phyloP scores from a whole-genome alignment of 2,329 filamentous ascomycete species.

The Ophiostoma angusticollis region DNA sequence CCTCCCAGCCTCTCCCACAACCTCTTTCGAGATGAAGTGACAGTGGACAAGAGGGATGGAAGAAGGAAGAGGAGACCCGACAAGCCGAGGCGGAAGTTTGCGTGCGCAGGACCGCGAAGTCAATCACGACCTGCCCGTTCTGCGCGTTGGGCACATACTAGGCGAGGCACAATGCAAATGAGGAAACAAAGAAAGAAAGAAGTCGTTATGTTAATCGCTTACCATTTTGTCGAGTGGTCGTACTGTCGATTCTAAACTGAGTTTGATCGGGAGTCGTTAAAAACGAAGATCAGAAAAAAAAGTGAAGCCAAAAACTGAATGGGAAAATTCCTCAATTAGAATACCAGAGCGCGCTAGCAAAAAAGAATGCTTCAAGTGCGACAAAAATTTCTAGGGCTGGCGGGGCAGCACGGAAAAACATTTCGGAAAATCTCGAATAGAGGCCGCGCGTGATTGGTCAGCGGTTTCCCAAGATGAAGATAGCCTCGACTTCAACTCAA shows the following conservation, averaged over 20 bases:
- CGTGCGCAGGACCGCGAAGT: slow-evolving; percentile 9
- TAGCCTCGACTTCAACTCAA: no score
- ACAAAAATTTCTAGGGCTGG: slow-evolving; percentile 13
- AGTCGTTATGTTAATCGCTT: slow-evolving; percentile 36
- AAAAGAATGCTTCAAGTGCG: slow-evolving; percentile 11
- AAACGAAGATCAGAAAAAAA: slow-evolving; percentile 3
- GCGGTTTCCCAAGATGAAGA: neutral
- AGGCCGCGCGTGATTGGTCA: slow-evolving; percentile 5
- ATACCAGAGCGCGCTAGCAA: slow-evolving; percentile 2
- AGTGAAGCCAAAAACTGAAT: neutral
- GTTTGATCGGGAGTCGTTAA: slow-evolving; percentile 17
- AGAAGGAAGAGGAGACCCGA: slow-evolving; percentile 10
- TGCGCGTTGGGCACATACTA: slow-evolving; percentile 14
- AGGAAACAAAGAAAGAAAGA: neutral
- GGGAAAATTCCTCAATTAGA: slow-evolving; percentile 2
- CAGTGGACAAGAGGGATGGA: slow-evolving; percentile 13
- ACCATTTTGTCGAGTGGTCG: slow-evolving; percentile 44
- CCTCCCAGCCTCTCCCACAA: neutral
- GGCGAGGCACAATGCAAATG: slow-evolving; percentile 18
- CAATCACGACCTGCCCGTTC: slow-evolving; percentile 13
- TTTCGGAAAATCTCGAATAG: slow-evolving; percentile 1
- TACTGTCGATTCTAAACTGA: slow-evolving; percentile 24
- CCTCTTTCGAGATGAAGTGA: slow-evolving; percentile 29
- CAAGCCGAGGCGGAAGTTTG: slow-evolving; percentile 8
- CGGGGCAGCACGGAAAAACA: slow-evolving; percentile 11